A percentile compares a stretch with the other conserved stretches of the same genome.
Conservation (phyloP, 495 filamentous ascomycete genomes). For the Tuber brumale region DNA sequence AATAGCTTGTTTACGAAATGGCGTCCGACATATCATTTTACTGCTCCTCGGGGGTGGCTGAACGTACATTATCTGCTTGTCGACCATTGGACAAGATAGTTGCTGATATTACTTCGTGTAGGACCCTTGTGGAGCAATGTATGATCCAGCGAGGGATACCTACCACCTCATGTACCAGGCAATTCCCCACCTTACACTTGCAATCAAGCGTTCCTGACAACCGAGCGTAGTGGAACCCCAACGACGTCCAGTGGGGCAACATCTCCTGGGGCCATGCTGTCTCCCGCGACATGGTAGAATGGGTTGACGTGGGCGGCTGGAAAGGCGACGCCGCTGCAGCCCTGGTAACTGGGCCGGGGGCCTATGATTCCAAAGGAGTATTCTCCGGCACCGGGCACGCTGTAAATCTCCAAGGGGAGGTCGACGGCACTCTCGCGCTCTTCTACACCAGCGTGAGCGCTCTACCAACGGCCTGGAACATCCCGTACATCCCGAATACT, state of each 20-base stretch:
- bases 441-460: conserved; percentile 52
- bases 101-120: background rate
- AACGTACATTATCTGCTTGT: conserved; percentile 42
- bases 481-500: conserved; percentile 48
- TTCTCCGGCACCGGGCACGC: conserved; percentile 48
- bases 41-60: conserved; percentile 51
- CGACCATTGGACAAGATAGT: background rate
- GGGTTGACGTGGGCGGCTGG: conserved; percentile 44
- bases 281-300: conserved; percentile 41
- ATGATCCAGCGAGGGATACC: conserved; percentile 47
- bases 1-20: conserved; percentile 43
- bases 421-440: conserved; percentile 45
- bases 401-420: conserved; percentile 45
- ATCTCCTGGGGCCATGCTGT: conserved; percentile 46
- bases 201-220: background rate
- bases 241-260: conserved; percentile 47
- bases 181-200: background rate
- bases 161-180: conserved; percentile 32
- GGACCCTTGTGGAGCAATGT: conserved; percentile 52
- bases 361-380: conserved; percentile 50
- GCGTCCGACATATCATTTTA: conserved; percentile 51
- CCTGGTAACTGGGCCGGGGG: conserved; percentile 40
- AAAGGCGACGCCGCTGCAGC: conserved; percentile 30
- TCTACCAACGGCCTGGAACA: conserved; percentile 49
- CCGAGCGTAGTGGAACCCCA: conserved; percentile 44